Evolutionary conservation across 192 early-diverging fungal genomes (phyloP).

Genomic region (Entophlyctis luteolus): DNA sequence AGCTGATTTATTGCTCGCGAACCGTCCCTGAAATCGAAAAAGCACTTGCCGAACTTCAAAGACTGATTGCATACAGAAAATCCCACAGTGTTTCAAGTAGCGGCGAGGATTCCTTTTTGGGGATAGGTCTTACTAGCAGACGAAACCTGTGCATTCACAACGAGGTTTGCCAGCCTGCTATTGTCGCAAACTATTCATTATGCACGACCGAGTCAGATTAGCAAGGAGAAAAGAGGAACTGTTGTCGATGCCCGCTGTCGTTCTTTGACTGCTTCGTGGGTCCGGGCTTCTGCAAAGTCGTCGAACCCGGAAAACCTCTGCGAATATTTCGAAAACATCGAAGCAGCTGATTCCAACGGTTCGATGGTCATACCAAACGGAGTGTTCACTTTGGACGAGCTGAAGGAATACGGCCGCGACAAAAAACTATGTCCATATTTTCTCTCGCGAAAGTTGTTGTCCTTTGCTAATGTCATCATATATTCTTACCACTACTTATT

Average conservation of each 20-base stretch:
- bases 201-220: conserved; percentile 45
- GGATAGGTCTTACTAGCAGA: conserved; percentile 86
- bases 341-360: conserved; percentile 53
- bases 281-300: conserved; percentile 60
- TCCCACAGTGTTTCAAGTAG: too few relatives aligned
- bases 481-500: conserved; percentile 99
- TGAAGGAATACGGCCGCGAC: conserved; percentile 72
- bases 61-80: conserved; percentile 81
- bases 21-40: conserved; percentile 99
- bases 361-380: conserved; percentile 69
- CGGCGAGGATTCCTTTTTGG: conserved; percentile 74
- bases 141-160: conserved; percentile 94
- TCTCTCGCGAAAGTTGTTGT: conserved; percentile 77
- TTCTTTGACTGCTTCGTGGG: conserved; percentile 90
- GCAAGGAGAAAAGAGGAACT: conserved; percentile 80
- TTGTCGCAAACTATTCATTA: not conserved
- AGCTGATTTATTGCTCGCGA: conserved; percentile 99
- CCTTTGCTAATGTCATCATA: conserved; percentile 92
- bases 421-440: conserved; percentile 92
- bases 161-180: conserved; percentile 32
- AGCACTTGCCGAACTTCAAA: conserved; percentile 90
- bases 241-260: conserved; percentile 88
- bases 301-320: conserved; percentile 58
- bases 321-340: conserved; percentile 76
- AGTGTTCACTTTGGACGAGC: conserved; percentile 95